A percentile compares a stretch with the other conserved stretches of the same genome.
Conservation (phyloP, 2,329 filamentous ascomycete genomes). For the Penicillium sp. region DNA sequence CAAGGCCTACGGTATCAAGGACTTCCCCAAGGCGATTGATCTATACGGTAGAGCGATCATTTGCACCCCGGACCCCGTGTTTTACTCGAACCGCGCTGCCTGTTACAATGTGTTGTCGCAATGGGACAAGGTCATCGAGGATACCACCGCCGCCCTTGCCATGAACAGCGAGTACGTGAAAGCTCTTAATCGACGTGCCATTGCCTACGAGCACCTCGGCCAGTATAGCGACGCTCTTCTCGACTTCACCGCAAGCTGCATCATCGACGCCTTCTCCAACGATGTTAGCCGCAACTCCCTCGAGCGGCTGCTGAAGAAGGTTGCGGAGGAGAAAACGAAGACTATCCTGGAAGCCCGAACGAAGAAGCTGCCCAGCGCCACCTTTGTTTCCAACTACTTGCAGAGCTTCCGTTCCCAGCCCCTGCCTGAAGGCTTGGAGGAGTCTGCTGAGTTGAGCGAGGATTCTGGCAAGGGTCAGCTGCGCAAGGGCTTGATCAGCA, state of each 20-base stretch:
- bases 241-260: conserved; percentile 97
- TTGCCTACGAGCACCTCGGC: conserved; percentile 89
- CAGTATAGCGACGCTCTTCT: conserved; percentile 90
- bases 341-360: conserved; percentile 73
- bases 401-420: conserved; percentile 90
- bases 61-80: conserved; percentile 95
- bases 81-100: conserved; percentile 96
- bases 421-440: conserved; percentile 74
- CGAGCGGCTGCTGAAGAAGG: conserved; percentile 90
- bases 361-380: conserved; percentile 87
- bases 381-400: conserved; percentile 96
- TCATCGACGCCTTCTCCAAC: conserved; percentile 96
- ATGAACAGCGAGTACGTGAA: conserved; percentile 97
- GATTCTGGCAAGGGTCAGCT: conserved; percentile 79
- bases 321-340: conserved; percentile 90
- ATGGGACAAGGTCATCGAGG: conserved; percentile 95
- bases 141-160: conserved; percentile 88
- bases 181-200: conserved; percentile 90
- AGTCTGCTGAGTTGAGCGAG: conserved; percentile 68
- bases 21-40: conserved; percentile 88
- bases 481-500: conserved; percentile 71
- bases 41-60: conserved; percentile 94
- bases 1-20: conserved; percentile 90
- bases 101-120: conserved; percentile 91
- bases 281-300: conserved; percentile 82